These are phyloP conservation scores for Bacterosira constricta DNA, from an alignment of 108 stramenopile species.

Conservation along the genomic window DNA sequence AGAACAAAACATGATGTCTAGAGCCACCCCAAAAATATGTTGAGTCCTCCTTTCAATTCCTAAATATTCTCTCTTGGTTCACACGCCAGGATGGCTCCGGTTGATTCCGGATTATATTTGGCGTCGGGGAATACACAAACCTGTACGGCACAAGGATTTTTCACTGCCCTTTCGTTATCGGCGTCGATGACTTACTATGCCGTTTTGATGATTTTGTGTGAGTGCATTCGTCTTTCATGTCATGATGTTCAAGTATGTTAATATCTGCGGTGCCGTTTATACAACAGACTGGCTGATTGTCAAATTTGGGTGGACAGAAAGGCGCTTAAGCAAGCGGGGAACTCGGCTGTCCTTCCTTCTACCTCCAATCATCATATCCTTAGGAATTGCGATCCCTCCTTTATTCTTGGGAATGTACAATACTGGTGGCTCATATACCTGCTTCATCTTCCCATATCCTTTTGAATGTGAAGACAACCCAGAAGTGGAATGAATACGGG, in stretches of 20 bases:
- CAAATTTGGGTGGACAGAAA: not conserved
- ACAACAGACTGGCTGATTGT: conserved; percentile 1
- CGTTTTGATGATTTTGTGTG: conserved; percentile 3
- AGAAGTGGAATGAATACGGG: not conserved
- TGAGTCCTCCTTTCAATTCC: not conserved
- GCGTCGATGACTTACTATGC: not conserved
- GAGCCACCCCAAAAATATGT: not conserved
- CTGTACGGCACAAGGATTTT: conserved; percentile 3
- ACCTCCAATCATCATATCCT: conserved; percentile 3
- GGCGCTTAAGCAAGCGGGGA: not conserved
- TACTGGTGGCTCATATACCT: not conserved
- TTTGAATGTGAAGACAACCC: not conserved
- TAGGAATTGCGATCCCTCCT: not conserved
- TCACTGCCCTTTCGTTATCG: not conserved
- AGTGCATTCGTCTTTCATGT: not conserved
- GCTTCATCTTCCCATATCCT: not conserved
- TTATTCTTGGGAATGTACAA: not conserved
- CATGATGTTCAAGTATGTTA: not conserved
- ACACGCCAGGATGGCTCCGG: not conserved
- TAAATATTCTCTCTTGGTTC: not conserved
- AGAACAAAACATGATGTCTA: conserved; percentile 2
- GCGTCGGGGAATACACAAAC: not conserved
- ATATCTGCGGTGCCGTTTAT: not conserved
- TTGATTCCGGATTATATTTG: not conserved
- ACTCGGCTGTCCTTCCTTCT: not conserved